Percentiles rank a stretch among this genome's conserved stretches.
These are phyloP conservation scores for Fremontodendron californicum DNA, from an alignment of 345 rosid species.

Conservation along the genomic window DNA sequence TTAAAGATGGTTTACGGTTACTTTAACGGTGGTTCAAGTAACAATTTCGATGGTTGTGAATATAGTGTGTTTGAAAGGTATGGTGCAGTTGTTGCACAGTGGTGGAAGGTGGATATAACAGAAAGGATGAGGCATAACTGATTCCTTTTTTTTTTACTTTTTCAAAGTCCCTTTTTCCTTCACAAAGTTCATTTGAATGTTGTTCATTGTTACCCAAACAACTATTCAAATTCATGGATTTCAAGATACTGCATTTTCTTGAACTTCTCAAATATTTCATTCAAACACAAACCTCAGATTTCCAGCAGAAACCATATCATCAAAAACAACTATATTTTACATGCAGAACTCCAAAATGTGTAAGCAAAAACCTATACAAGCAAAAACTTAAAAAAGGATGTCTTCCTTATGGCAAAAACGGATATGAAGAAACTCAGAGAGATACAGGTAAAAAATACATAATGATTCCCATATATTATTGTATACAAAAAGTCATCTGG, in stretches of 20 bases:
- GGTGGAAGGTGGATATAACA: neutral
- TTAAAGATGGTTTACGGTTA: slow-evolving; percentile 1
- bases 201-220: neutral
- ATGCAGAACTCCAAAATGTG: neutral
- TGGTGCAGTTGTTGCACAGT: neutral
- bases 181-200: neutral
- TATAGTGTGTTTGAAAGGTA: neutral
- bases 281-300: neutral
- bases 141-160: neutral
- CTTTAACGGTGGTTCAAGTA: neutral
- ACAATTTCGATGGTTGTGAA: neutral
- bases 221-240: neutral
- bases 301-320: neutral
- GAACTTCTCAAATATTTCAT: slow-evolving; percentile 7
- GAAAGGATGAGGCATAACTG: neutral
- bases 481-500: neutral
- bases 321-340: neutral
- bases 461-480: neutral
- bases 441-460: neutral
- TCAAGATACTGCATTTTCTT: neutral
- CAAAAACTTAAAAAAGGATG: neutral
- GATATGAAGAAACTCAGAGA: neutral
- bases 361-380: neutral
- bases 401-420: neutral
- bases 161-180: neutral